Evolutionary conservation across 225 moss, liverwort and hornwort genomes (phyloP), one percentile per base, ranked within the genome.

Genomic region (Sphagnum tenellum): DNA sequence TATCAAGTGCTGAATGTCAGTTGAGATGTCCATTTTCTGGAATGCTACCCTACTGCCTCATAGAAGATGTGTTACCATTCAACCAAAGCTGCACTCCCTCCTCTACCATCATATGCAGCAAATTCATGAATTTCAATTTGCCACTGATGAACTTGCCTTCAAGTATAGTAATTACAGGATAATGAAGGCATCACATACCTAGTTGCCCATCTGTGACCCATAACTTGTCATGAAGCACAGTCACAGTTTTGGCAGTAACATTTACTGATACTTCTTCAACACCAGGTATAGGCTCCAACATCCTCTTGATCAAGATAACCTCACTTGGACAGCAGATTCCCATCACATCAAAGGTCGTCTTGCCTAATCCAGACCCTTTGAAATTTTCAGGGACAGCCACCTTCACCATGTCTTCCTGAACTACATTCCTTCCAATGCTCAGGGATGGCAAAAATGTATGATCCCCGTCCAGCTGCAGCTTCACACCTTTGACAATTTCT

Each of bases 251-350:
- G 62, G 90, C 45, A 5, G 88, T 92, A 57, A 81, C 77, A 52
- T 96, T 96, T 53, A 96, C 88, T 11, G 85, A 78, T 53, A 96
- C 88, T 64, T 96, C 85, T 61, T 83, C 85, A 58, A 96, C 88
- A 75, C 96, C 90, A 47, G 81, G 71, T 68, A 96, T 54, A 66
- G 90, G 92, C 45, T 68, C 78, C 79, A 96, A 72, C 67, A 96
- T 73, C 63, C 79, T 96, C 81, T 86, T 92, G 71, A 92, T 79
- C 46, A 92, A 70, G 47, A 85, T 84, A 73, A 90, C 90, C 77
- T 96, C 96, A 58, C 86, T 86, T 14, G 90, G 90, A 80, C 92
- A 92, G 70, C 92, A 96, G 64, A 96, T 79, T 55, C 88, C 96
- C 92, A 96, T 82, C 11, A 92, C 90, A 82, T 96, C 90, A 48